phyloP scores from a whole-genome alignment of 345 rosid species.

The Hypericum androsaemum region DNA sequence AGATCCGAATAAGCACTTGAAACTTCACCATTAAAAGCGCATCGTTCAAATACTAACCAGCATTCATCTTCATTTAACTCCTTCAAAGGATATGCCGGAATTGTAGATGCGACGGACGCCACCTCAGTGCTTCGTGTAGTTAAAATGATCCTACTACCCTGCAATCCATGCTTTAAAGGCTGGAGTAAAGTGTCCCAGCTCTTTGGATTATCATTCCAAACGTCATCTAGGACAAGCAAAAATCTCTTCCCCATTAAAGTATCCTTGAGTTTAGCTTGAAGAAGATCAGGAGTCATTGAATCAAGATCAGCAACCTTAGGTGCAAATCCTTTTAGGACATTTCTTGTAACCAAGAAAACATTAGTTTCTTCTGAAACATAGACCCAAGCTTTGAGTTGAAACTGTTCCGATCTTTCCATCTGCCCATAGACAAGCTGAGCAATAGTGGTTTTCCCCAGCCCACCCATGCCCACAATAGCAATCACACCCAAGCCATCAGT shows the following conservation, averaged over 20 bases:
- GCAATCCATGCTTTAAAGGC: too few relatives aligned
- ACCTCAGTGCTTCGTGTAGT: neutral
- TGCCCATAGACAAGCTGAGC: too few relatives aligned
- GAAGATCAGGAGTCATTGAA: too few relatives aligned
- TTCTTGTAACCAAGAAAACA: neutral
- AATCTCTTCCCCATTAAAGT: too few relatives aligned
- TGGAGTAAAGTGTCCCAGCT: neutral
- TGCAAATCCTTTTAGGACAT: too few relatives aligned
- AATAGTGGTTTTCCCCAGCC: constrained; percentile 4
- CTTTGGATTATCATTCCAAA: neutral
- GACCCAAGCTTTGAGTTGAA: constrained; percentile 1
- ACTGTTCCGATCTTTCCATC: neutral
- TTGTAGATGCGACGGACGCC: neutral
- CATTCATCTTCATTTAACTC: too few relatives aligned
- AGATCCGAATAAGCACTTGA: too few relatives aligned
- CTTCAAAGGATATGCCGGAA: neutral
- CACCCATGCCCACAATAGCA: neutral
- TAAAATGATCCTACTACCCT: too few relatives aligned
- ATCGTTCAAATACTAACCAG: neutral
- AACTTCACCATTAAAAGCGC: neutral
- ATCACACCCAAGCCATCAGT: neutral
- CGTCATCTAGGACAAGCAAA: constrained; percentile 4
- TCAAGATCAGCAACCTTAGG: neutral
- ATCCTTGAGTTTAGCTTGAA: too few relatives aligned
- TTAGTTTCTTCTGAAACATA: neutral